Conservation (phyloP, 768 basidiomycete genomes). For the Paxillus rubicundulus region DNA sequence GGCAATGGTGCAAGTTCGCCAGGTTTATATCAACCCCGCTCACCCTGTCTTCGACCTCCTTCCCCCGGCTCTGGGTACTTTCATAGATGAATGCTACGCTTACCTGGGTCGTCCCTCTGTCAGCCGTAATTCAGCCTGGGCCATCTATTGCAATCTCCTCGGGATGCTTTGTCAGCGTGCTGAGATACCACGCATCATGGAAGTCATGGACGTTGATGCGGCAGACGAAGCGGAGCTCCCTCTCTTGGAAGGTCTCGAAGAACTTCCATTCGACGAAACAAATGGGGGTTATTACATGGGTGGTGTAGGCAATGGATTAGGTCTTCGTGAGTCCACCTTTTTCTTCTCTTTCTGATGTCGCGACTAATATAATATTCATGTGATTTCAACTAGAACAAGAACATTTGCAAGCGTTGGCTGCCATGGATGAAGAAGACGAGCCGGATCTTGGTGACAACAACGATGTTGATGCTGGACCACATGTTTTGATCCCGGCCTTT, state of each 20-base stretch:
- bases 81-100: constrained; percentile 16
- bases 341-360: too few relatives aligned
- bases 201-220: neutral
- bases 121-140: constrained; percentile 22
- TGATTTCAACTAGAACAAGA: neutral
- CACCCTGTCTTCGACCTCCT: constrained; percentile 37
- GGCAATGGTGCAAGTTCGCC: constrained; percentile 17
- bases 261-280: neutral
- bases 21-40: constrained; percentile 31
- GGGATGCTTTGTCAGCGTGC: neutral
- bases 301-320: neutral
- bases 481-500: neutral
- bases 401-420: neutral
- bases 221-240: neutral
- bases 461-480: neutral
- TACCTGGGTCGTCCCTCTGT: constrained; percentile 24
- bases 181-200: neutral
- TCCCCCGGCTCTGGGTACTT: constrained; percentile 28
- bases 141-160: constrained; percentile 4
- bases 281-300: constrained; percentile 5
- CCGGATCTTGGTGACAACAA: neutral
- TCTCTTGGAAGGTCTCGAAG: neutral
- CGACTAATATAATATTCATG: neutral
- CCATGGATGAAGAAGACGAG: neutral
- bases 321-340: neutral